Evolutionary conservation across 2,329 filamentous ascomycete genomes (phyloP).

Genomic region (Annulohypoxylon truncatum): DNA sequence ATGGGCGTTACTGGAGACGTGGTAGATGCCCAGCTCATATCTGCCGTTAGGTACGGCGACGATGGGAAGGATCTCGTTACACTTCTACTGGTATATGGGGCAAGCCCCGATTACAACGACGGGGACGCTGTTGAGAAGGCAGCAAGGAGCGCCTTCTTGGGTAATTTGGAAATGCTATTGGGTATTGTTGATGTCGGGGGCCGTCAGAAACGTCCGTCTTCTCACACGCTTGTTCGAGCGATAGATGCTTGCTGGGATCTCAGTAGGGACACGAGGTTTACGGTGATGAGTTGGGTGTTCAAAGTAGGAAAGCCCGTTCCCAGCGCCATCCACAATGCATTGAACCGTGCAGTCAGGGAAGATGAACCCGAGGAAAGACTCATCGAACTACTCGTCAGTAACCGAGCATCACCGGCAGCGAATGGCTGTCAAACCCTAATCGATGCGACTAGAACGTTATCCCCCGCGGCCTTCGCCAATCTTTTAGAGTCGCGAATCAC

Average conservation of each 20-base stretch:
- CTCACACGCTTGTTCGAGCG: slow-evolving; percentile 60
- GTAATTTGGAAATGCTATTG: slow-evolving; percentile 63
- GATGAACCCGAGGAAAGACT: slow-evolving; percentile 61
- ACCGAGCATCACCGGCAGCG: slow-evolving; percentile 64
- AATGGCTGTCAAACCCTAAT: slow-evolving; percentile 65
- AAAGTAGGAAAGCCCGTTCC: slow-evolving; percentile 61
- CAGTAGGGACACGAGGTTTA: slow-evolving; percentile 60
- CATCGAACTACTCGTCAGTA: slow-evolving; percentile 60
- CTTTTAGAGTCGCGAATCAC: slow-evolving; percentile 58
- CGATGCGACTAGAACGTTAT: slow-evolving; percentile 58
- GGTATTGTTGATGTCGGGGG: slow-evolving; percentile 57
- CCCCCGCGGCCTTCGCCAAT: slow-evolving; percentile 55
- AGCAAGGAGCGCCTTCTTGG: slow-evolving; percentile 62
- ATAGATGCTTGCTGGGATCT: slow-evolving; percentile 67
- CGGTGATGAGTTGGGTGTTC: slow-evolving; percentile 63
- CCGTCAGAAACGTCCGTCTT: slow-evolving; percentile 58
- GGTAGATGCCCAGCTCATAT: slow-evolving; percentile 65
- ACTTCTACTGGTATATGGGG: slow-evolving; percentile 64
- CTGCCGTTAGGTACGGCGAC: slow-evolving; percentile 63
- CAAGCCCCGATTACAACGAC: slow-evolving; percentile 65
- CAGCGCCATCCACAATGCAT: slow-evolving; percentile 62
- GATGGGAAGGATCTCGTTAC: slow-evolving; percentile 61
- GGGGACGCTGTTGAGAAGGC: slow-evolving; percentile 68
- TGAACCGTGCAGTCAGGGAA: slow-evolving; percentile 66
- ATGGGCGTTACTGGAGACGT: slow-evolving; percentile 63